Evolutionary conservation across 495 filamentous ascomycete genomes (phyloP).

Genomic region (Lasiosphaeria miniovina): DNA sequence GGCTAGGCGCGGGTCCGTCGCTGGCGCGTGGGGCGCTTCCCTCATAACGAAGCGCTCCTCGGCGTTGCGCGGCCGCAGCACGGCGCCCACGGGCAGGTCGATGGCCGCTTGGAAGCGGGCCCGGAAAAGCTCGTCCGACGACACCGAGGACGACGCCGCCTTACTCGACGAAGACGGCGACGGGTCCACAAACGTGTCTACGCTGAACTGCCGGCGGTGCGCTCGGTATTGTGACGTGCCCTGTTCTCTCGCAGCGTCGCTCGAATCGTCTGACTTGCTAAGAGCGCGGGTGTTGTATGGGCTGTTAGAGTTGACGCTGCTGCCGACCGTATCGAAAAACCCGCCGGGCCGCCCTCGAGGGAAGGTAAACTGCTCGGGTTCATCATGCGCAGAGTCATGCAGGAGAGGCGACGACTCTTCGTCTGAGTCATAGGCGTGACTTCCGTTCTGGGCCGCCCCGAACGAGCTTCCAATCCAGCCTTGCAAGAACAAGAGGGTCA

Average conservation of each 20-base stretch:
- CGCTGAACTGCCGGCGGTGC: constrained; percentile 31
- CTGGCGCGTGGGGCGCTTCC: constrained; percentile 28
- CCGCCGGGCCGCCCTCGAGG: too few species aligned
- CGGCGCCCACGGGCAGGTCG: constrained; percentile 13
- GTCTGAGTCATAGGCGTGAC: constrained; percentile 5
- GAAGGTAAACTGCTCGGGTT: neutral
- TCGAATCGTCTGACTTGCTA: neutral
- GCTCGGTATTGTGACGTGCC: neutral
- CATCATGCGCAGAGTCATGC: constrained; percentile 1
- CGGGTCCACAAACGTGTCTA: constrained; percentile 28
- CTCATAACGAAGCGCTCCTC: constrained; percentile 30
- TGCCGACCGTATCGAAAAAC: too few species aligned
- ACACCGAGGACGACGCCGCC: too few species aligned
- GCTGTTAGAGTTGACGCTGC: neutral
- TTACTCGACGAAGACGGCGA: neutral
- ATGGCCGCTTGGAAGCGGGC: constrained; percentile 30
- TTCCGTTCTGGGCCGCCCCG: neutral
- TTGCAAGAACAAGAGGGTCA: constrained; percentile 24
- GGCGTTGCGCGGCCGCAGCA: neutral
- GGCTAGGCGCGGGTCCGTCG: constrained; percentile 31
- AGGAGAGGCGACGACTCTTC: constrained; percentile 30
- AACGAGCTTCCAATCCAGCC: constrained; percentile 25
- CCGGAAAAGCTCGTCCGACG: constrained; percentile 11
- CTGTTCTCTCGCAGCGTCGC: neutral
- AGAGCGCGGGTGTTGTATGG: neutral